Evolutionary conservation across 78 protist genomes (phyloP).

Genomic region (Planoprotostelium fungivorum): DNA sequence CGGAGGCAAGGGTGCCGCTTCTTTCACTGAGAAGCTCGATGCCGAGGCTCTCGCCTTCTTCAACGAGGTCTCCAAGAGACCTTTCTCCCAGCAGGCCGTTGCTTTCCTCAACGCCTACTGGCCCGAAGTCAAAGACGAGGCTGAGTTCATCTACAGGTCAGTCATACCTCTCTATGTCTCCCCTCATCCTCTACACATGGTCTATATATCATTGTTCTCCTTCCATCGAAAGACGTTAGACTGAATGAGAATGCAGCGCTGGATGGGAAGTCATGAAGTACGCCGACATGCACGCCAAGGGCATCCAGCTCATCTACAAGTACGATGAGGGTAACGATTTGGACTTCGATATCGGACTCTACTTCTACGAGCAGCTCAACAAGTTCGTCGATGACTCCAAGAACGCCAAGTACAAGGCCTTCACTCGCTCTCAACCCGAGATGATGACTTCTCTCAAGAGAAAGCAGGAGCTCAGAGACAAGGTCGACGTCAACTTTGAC

Average conservation of each 20-base stretch:
- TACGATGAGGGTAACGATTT: slow-evolving; percentile 69
- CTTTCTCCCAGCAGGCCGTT: slow-evolving; percentile 75
- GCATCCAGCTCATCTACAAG: slow-evolving; percentile 54
- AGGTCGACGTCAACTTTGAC: slow-evolving; percentile 74
- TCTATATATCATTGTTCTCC: neutral
- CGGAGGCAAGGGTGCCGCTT: slow-evolving; percentile 26
- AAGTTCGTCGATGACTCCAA: slow-evolving; percentile 66
- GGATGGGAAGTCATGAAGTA: slow-evolving; percentile 53
- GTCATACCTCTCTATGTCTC: neutral
- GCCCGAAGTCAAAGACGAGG: slow-evolving; percentile 40
- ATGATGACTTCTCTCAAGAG: slow-evolving; percentile 70
- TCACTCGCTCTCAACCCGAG: slow-evolving; percentile 32
- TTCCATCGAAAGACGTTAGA: neutral
- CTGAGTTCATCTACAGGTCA: slow-evolving; percentile 58
- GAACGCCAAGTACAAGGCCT: slow-evolving; percentile 19
- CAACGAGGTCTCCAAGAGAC: slow-evolving; percentile 21
- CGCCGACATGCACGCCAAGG: slow-evolving; percentile 74
- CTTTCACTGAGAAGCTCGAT: slow-evolving; percentile 62
- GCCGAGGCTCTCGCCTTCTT: slow-evolving; percentile 56
- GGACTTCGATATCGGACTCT: slow-evolving; percentile 67
- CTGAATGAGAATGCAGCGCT: slow-evolving; percentile 2
- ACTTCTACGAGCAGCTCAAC: slow-evolving; percentile 62
- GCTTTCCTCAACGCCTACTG: slow-evolving; percentile 72
- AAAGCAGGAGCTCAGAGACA: slow-evolving; percentile 69
- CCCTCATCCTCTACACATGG: neutral